Percentiles rank a stretch among this genome's conserved stretches.
Evolutionary conservation across 148 eudicot species (phyloP).

Genomic region (Vaccinium myrtillus): DNA sequence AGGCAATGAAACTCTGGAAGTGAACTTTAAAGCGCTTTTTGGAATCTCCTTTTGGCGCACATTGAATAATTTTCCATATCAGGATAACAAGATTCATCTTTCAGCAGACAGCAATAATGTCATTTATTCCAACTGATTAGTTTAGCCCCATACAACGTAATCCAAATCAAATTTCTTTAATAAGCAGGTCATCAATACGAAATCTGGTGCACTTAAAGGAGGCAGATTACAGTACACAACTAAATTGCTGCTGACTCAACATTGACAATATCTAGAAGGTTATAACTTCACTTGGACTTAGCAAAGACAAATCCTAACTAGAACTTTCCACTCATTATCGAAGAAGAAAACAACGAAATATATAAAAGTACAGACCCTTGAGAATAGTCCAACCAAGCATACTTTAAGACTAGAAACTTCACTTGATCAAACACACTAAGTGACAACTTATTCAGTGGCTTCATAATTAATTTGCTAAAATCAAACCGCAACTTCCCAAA

Average conservation of each 20-base stretch:
- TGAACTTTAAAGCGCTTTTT: slow-evolving; percentile 3
- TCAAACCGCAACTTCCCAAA: neutral
- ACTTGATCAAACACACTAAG: neutral
- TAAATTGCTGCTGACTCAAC: neutral
- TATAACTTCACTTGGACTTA: neutral
- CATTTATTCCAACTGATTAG: neutral
- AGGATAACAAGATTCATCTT: neutral
- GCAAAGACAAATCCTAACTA: neutral
- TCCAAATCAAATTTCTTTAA: neutral
- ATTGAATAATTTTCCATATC: neutral
- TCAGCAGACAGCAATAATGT: neutral
- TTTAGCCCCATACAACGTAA: neutral
- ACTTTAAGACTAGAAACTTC: neutral
- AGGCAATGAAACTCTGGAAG: slow-evolving; percentile 3
- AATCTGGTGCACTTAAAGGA: neutral
- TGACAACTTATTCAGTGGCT: neutral
- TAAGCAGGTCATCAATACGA: neutral
- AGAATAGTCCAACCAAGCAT: neutral
- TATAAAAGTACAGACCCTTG: neutral
- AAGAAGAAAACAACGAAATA: neutral
- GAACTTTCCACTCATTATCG: neutral
- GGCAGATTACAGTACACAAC: neutral
- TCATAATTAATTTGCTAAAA: neutral
- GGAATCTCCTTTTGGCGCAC: neutral
- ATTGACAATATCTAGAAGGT: neutral